Evolutionary conservation across 192 early-diverging fungal species (phyloP), one percentile per base, ranked within the genome.

Genomic region (Entomortierella lignicola): DNA sequence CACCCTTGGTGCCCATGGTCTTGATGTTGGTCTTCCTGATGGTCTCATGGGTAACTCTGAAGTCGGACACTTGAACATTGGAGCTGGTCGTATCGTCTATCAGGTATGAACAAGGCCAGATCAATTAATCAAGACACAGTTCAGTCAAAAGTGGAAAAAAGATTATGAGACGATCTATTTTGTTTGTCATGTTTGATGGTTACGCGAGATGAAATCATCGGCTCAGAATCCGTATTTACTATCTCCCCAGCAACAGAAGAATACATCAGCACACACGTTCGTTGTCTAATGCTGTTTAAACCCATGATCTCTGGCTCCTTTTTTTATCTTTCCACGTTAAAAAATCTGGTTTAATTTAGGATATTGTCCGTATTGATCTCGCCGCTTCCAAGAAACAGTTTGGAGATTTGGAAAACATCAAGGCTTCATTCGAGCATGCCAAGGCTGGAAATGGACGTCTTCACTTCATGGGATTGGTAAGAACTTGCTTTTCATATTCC

Each of bases 21-120:
- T 93, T 34, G 88, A 91, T 31, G 98, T 99, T 52, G 98, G 98
- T 57, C 89, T 99, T 34, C 97, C 97, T 15, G 97, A 96, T n/a
- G 98, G 96, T 11, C 88, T 99, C 59, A 99, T 99, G 98, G 98
- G 97, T 63, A 99, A 99, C 91, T 96, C 94, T 48, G 98, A 99
- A 84, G 98, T 99, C 48, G 98, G 98, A 13, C 98, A 99, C 74
- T 83, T 99, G 79, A 99, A 99, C 89, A 97, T 99, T 90, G 98
- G 98, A 58, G 98, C 98, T 53, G 98, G 98, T 34, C 91, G 98
- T 42, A 89, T 99, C 23, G 98, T 99, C 32, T 99, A 98, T 84
- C 98, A 99, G 87, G 92, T 92, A 84, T 58, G 50, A 23, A 61
- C 48, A 50, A 25, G 17, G 31, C 59, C 29, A 51, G 13, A 23